Conservation (phyloP, 2,329 filamentous ascomycete genomes). For the Xylaria sp. region DNA sequence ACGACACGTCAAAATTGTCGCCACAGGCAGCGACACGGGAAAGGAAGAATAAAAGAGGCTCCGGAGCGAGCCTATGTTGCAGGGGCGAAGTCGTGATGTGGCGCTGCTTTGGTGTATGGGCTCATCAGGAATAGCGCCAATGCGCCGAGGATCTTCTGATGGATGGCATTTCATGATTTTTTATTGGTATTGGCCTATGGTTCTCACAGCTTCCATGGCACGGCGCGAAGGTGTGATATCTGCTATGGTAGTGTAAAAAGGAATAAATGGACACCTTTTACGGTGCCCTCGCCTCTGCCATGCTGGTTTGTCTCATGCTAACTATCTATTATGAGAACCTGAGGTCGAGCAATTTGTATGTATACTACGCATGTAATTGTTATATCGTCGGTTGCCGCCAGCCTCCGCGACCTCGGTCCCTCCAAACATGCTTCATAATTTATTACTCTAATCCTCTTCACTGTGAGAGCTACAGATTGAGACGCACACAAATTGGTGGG, state of each 20-base stretch:
- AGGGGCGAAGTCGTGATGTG: not conserved
- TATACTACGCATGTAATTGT: not conserved
- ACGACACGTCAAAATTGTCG: constrained; percentile 65
- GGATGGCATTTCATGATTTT: not conserved
- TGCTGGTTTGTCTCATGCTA: not conserved
- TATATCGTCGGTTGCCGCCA: not conserved
- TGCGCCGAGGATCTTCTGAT: not conserved
- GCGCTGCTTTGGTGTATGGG: constrained; percentile 3
- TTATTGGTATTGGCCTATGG: constrained; percentile 11
- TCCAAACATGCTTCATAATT: not conserved
- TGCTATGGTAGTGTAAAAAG: constrained; percentile 10
- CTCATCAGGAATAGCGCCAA: not conserved
- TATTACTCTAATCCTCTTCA: not conserved
- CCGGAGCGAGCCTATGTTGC: not conserved
- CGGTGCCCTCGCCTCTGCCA: not conserved
- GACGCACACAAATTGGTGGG: constrained; percentile 3
- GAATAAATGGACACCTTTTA: constrained; percentile 9
- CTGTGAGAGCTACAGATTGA: not conserved
- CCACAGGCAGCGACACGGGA: constrained; percentile 42
- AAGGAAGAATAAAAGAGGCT: constrained; percentile 39
- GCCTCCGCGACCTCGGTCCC: too few species aligned
- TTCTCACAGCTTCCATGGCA: constrained; percentile 2
- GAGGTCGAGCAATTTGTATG: not conserved
- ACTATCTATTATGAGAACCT: not conserved
- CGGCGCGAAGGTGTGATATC: not conserved